Base-by-base conservation (phyloP, 306 rosid species). In the Lathyrus aphaca region DNA sequence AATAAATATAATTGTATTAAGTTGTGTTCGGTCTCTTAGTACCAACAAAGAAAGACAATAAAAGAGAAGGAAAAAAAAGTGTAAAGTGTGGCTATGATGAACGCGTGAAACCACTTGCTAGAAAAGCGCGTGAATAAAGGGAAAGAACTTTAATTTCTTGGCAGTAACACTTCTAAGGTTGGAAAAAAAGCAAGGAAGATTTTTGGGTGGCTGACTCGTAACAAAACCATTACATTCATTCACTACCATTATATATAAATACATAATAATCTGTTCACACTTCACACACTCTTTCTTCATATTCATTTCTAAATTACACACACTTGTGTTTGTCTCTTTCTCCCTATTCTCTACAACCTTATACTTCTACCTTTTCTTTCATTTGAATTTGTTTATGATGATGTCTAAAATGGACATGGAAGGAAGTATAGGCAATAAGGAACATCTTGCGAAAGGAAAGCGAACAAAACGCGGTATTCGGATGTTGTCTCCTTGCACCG, bases 401-500 rank as follows among this genome's bases (percentile, higher is more conserved):
- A 23, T 64, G 57, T 66, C 44, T 45, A 42, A 71, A 67, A 67
- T 75, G 55, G 73, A 68, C 14, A 89, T 81, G 88, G 89, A 89
- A 68, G 72, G 53, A 54, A 62, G 39, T 25, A 30, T 25, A 11
- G 79, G 44, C 39, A 75, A 13, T 14, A 83, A 81, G 43, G 87
- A 84, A 29, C 30, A 76, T 27, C 42, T 82, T 19, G 62, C 66
- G 58, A 87, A 88, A 69, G 82, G 92, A 5, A 91, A 78, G 74
- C 87, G 96, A 8, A 87, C 83, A 21, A 94, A 87, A 80, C 85
- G 96, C 50, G 81, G 96, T 54, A 66, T 64, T 4, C 78, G 82
- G 63, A 77, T 80, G 10, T 37, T 30, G 64, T 80, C 88, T 1
- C 86, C 96, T 8, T 40, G 13, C 27, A 37, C 51, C 25, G 18